Evolutionary conservation across 441 rosid genomes (phyloP), one percentile per base, ranked within the genome.

Genomic region (Dalechampia spathulata): DNA sequence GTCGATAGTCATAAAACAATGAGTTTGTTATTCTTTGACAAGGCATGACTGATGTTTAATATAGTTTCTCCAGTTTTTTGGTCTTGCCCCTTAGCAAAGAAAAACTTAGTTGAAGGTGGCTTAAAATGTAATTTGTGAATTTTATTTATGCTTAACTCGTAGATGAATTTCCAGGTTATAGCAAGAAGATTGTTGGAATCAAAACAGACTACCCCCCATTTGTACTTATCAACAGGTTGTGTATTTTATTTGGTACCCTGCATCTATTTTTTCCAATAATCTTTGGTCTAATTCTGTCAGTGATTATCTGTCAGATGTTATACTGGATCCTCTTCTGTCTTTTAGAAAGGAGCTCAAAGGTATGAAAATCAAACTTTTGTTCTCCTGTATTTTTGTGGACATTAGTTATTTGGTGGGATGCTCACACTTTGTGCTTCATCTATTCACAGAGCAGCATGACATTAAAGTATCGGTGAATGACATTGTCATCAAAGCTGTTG

Each of bases 121-220:
- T 1, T 34, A 34, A 34, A 34, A n/a, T n/a, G n/a, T n/a, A n/a
- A n/a, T n/a, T n/a, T n/a, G n/a, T n/a, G 34, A 30, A 30, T 37
- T 17, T 34, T 68, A 21, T 26, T 38, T 55, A 20, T 57, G 16
- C 54, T 65, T 0, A 32, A 56, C 46, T 49, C 17, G 2, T 15
- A 50, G 34, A 23, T 57, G 50, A 37, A 36, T 49, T 61, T 74
- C 66, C 81, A 90, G 96, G 67, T 90, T 62, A 93, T 93, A 41
- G 96, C 99, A 8, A 87, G 68, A 74, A 83, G 97, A 66, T 73
- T 93, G 64, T 71, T 90, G 87, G 99, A 93, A 79, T 93, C 97
- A 52, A 93, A 93, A 76, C 96, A 90, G 81, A 79, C 52, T 59
- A 85, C 79, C 57, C 96, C 97, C 44, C 96, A 87, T 73, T 78